Evolutionary conservation across 148 eudicot species (phyloP).

Genomic region (Spergularia bocconei): DNA sequence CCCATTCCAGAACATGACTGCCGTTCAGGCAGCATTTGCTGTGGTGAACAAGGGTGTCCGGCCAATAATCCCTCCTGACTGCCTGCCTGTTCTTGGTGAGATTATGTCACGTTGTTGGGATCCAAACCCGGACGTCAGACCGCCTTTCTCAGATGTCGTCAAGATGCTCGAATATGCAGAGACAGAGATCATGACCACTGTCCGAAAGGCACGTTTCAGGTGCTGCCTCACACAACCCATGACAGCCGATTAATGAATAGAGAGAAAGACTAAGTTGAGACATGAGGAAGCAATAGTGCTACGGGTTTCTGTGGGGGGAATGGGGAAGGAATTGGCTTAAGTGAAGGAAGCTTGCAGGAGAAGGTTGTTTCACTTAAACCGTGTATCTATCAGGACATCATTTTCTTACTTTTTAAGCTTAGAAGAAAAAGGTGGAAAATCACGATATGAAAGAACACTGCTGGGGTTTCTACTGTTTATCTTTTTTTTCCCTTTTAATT

Average conservation of each 20-base stretch:
- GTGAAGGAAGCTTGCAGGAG: conserved; percentile 18
- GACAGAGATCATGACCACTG: conserved; percentile 81
- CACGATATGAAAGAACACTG: conserved; percentile 23
- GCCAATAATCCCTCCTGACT: conserved; percentile 66
- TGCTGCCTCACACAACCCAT: conserved; percentile 92
- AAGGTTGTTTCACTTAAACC: conserved; percentile 23
- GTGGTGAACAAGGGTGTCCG: conserved; percentile 95
- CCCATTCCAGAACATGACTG: conserved; percentile 94
- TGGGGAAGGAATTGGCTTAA: conserved; percentile 1
- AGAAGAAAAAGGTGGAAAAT: conserved; percentile 19
- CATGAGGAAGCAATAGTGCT: conserved; percentile 7
- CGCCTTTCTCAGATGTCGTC: conserved; percentile 73
- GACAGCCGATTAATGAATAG: conserved; percentile 64
- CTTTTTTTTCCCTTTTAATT: conserved; percentile 4
- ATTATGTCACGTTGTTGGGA: conserved; percentile 99
- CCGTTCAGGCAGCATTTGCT: conserved; percentile 98
- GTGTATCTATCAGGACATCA: conserved; percentile 35
- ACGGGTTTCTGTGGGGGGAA: conserved; percentile 13
- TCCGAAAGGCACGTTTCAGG: conserved; percentile 93
- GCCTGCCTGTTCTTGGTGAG: conserved; percentile 71
- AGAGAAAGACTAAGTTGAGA: conserved; percentile 16
- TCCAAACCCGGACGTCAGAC: conserved; percentile 73
- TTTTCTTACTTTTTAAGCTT: conserved; percentile 34
- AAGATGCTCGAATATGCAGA: conserved; percentile 88
- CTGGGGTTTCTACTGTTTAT: conserved; percentile 26